Base-by-base conservation (phyloP, 306 rosid genomes). In the Dryas alaskensis region DNA sequence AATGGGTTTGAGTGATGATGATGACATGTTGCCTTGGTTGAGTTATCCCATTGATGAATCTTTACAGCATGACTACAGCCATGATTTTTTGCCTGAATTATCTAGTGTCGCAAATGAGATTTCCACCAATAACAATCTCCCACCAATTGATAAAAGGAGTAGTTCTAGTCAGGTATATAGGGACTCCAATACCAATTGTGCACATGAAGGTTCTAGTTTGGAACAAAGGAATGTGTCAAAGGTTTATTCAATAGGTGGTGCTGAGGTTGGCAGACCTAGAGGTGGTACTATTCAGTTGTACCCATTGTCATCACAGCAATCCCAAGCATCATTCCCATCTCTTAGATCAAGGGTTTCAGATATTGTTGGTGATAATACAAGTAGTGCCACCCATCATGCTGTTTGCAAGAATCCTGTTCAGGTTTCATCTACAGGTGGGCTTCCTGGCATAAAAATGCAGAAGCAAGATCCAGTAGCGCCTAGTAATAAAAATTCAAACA, bases 21-120 rank as follows among this genome's bases (percentile, higher is more conserved):
- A 89, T 52, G 97, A 88, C 64, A 69, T 86, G 79, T 81, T 89
- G 57, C 96, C 89, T 73, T 94, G 99, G 97, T 70, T 92, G 80
- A 93, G 83, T 85, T 94, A 92, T 84, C 51, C 92, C 50, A 81
- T 91, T 72, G 94, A 86, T 81, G 87, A 79, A 66, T 76, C 92
- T 71, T 75, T 91, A 50, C 97, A 82, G 39, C 83, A 80, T 61
- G 97, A 87, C 8, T 89, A 87, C 76, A 73, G 83, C 78, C 86
- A 93, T 79, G 89, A 88, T 75, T 88, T 89, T 73, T 75, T 90
- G 73, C 91, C 87, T 65, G 92, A 92, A 67, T 69, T 87, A 47
- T 87, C 88, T n/a, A 86, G 86, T 69, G 89, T 86, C 77, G 83
- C 53, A 45, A 81, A 81, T 54, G 89, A 84, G 57, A 76, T 72